Conservation (phyloP, 495 filamentous ascomycete species). For the Cenococcum geophilum region DNA sequence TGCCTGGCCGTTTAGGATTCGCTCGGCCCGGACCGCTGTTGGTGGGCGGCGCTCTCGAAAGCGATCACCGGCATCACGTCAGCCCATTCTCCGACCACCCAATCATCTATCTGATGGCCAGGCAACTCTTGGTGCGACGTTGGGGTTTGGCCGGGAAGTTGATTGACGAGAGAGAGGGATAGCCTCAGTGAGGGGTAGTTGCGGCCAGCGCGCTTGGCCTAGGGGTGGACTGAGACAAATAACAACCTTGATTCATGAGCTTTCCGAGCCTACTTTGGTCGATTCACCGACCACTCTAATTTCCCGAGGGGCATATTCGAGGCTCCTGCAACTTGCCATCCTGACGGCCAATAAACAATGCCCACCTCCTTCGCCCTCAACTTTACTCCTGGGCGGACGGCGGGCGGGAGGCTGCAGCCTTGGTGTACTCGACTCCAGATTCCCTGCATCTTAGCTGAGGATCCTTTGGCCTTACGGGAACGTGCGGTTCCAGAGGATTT, state of each 20-base stretch:
- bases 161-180: neutral
- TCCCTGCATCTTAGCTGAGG: constrained; percentile 25
- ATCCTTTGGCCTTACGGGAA: constrained; percentile 23
- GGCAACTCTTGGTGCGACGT: neutral
- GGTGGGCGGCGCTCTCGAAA: constrained; percentile 17
- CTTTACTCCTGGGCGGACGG: constrained; percentile 15
- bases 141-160: neutral
- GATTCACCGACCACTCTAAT: constrained; percentile 15
- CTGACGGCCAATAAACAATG: constrained; percentile 5
- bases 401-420: constrained; percentile 29
- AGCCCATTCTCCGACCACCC: constrained; percentile 1
- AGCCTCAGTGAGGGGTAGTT: neutral
- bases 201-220: neutral
- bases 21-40: constrained; percentile 29
- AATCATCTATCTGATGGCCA: neutral
- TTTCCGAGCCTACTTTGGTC: constrained; percentile 12
- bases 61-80: constrained; percentile 21
- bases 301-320: constrained; percentile 22
- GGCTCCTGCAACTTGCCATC: constrained; percentile 25
- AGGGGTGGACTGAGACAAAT: constrained; percentile 5
- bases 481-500: constrained; percentile 9
- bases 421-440: constrained; percentile 11
- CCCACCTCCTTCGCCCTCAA: constrained; percentile 22
- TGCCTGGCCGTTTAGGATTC: neutral
- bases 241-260: constrained; percentile 4